Conservation (phyloP, 352 stramenopile species). For the Globisporangium uncinulatum region DNA sequence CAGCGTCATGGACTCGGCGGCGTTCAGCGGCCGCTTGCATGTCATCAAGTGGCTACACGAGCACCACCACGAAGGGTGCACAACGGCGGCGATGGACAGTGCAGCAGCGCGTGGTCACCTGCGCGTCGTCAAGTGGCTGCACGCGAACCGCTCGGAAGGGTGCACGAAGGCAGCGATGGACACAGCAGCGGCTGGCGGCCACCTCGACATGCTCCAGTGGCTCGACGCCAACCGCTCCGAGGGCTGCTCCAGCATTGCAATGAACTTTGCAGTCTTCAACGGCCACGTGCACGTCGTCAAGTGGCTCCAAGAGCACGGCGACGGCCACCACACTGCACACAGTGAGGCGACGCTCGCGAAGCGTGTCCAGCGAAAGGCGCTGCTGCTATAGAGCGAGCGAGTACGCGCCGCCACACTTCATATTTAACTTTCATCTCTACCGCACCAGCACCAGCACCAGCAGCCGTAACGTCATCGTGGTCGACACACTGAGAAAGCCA, state of each 20-base stretch:
- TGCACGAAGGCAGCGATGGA: conserved; percentile 73
- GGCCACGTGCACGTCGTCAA: conserved; percentile 55
- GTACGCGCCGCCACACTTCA: neutral
- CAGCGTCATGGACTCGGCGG: conserved; percentile 76
- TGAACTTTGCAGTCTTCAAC: conserved; percentile 62
- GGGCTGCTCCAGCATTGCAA: conserved; percentile 60
- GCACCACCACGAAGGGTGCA: conserved; percentile 64
- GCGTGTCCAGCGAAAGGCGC: neutral
- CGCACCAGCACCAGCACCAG: neutral
- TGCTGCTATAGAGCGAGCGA: neutral
- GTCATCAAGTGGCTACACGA: conserved; percentile 74
- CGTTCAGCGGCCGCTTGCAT: conserved; percentile 53
- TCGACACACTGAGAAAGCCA: too few species aligned
- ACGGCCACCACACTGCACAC: neutral
- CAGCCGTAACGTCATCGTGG: too few species aligned
- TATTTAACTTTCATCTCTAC: neutral
- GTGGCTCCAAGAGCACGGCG: conserved; percentile 43
- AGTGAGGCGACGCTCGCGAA: neutral
- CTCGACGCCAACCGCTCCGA: conserved; percentile 54
- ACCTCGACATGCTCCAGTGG: conserved; percentile 64
- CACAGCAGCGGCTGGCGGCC: conserved; percentile 55
- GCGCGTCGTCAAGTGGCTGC: conserved; percentile 64
- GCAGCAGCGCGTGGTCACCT: conserved; percentile 63
- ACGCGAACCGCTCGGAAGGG: conserved; percentile 53
- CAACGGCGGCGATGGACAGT: conserved; percentile 68